A percentile compares a stretch with the other conserved stretches of the same genome.
Conservation (phyloP, 768 basidiomycete species). For the Tylopilus felleus region DNA sequence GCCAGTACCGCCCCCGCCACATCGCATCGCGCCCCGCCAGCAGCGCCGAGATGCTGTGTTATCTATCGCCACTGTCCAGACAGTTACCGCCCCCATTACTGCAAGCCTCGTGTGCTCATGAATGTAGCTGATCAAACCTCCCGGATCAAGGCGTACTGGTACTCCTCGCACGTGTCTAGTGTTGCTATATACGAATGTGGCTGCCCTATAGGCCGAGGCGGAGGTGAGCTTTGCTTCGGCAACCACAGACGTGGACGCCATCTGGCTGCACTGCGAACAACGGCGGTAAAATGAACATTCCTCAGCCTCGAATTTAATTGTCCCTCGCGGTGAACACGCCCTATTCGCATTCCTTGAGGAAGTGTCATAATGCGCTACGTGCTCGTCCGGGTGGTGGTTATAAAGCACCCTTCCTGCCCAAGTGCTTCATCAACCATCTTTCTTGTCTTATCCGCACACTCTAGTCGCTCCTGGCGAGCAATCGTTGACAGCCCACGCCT, state of each 20-base stretch:
- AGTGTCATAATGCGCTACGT: slow-evolving; percentile 9
- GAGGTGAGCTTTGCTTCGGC: slow-evolving; percentile 17
- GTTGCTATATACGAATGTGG: slow-evolving; percentile 4
- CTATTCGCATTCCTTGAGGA: slow-evolving; percentile 24
- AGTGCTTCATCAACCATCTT: slow-evolving; percentile 34
- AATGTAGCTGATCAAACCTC: slow-evolving; percentile 9
- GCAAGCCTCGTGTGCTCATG: slow-evolving; percentile 15
- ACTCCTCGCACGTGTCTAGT: slow-evolving; percentile 14
- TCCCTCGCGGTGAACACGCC: slow-evolving; percentile 33
- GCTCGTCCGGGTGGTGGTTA: slow-evolving; percentile 16
- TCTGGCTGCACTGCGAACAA: slow-evolving; percentile 11
- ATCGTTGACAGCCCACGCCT: slow-evolving; percentile 4
- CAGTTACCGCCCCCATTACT: background rate
- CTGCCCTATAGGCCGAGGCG: slow-evolving; percentile 9
- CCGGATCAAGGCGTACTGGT: slow-evolving; percentile 17
- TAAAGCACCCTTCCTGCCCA: slow-evolving; percentile 21
- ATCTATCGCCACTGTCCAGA: background rate
- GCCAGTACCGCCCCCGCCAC: background rate
- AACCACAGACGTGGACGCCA: slow-evolving; percentile 9
- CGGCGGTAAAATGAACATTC: slow-evolving; percentile 7
- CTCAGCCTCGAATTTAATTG: slow-evolving; percentile 13
- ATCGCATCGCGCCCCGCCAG: background rate
- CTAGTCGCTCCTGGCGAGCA: slow-evolving; percentile 31
- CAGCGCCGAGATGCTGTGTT: background rate
- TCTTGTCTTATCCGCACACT: slow-evolving; percentile 39